A percentile compares a stretch with the other conserved stretches of the same genome.
Conservation (phyloP, 108 stramenopile species). For the Phaeodactylum tricornutum region DNA sequence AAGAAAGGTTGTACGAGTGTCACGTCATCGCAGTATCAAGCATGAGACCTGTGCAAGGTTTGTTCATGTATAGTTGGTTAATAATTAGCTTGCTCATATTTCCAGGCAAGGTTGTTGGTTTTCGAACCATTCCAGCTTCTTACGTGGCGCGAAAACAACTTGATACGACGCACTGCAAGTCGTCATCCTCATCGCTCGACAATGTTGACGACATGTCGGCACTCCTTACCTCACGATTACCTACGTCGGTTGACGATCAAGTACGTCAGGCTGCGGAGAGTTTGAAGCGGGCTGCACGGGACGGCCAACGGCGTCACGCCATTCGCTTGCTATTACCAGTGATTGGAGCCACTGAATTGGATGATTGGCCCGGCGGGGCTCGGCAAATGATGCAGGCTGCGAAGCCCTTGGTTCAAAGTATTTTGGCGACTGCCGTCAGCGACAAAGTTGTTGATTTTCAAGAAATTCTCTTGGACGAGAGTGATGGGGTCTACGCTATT, state of each 20-base stretch:
- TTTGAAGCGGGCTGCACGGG: constrained; percentile 9
- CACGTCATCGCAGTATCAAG: no score
- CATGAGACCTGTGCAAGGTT: no score
- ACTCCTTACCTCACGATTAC: constrained; percentile 13
- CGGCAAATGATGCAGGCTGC: constrained; percentile 28
- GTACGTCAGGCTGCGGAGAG: constrained; percentile 10
- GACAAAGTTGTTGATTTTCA: neutral
- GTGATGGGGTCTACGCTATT: constrained; percentile 16
- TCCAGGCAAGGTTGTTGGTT: no score
- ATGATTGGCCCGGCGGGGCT: constrained; percentile 24
- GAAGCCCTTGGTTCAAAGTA: constrained; percentile 8
- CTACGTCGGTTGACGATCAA: constrained; percentile 21
- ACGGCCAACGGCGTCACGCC: constrained; percentile 9
- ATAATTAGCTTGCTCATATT: no score
- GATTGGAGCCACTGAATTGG: constrained; percentile 19
- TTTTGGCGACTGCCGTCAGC: neutral
- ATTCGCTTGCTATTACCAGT: constrained; percentile 18
- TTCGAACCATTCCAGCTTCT: no score
- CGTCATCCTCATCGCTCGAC: no score
- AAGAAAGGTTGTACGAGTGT: no score
- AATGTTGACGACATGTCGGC: neutral
- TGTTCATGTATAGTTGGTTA: no score
- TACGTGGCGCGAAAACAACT: no score
- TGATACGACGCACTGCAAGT: no score
- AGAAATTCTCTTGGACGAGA: constrained; percentile 11